A percentile compares a stretch with the other conserved stretches of the same genome.
Conservation (phyloP, 2,329 filamentous ascomycete genomes). For the Trichoderma polysporum region DNA sequence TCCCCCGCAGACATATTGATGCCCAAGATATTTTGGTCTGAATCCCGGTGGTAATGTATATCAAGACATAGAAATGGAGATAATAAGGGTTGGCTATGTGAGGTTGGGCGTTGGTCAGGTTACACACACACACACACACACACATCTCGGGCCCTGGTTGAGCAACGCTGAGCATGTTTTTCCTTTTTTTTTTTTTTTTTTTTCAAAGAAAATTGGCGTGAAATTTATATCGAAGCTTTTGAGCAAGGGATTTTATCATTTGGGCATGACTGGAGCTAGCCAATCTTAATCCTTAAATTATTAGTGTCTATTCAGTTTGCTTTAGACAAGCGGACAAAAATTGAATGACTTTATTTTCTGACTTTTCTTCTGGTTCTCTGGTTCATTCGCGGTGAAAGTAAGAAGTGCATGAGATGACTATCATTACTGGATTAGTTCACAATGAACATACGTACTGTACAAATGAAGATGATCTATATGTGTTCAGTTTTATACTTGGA, state of each 20-base stretch:
- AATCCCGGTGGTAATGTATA: slow-evolving; percentile 29
- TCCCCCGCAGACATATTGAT: slow-evolving; percentile 3
- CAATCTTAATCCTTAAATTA: slow-evolving; percentile 2
- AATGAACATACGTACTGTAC: neutral
- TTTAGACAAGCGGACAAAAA: neutral
- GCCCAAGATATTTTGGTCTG: slow-evolving; percentile 19
- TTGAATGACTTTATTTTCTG: neutral
- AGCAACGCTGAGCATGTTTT: slow-evolving; percentile 8
- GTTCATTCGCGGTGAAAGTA: neutral
- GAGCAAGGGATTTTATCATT: slow-evolving; percentile 4
- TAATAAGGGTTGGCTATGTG: slow-evolving; percentile 11
- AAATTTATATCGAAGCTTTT: neutral
- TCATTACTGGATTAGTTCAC: neutral
- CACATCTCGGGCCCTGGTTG: slow-evolving; percentile 1
- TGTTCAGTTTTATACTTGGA: neutral
- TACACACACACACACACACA: neutral
- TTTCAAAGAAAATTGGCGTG: slow-evolving; percentile 1
- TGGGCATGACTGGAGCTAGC: slow-evolving; percentile 6
- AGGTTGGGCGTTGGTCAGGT: slow-evolving; percentile 24
- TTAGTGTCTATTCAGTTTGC: neutral
- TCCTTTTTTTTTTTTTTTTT: neutral
- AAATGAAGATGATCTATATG: neutral
- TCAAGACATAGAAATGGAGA: slow-evolving; percentile 25
- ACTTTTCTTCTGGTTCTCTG: neutral
- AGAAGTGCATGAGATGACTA: neutral